These are phyloP conservation scores for Penicillium sp. DNA, from an alignment of 2,329 filamentous ascomycete species.

Conservation along the genomic window DNA sequence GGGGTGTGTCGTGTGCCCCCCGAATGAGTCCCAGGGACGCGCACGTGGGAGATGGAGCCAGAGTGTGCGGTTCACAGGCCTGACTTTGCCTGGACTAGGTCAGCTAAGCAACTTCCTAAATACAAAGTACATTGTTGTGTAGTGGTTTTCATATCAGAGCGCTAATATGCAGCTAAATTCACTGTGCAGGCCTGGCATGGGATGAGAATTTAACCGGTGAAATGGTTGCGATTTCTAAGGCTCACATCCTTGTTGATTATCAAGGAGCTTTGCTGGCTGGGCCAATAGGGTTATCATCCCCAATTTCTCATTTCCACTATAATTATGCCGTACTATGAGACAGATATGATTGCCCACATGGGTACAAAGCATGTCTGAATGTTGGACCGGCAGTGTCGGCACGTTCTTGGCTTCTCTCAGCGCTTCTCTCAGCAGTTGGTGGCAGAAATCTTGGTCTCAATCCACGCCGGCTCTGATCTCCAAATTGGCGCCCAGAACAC, in stretches of 20 bases:
- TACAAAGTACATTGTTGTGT: too few species aligned
- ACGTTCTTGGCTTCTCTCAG: neutral
- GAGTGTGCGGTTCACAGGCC: neutral
- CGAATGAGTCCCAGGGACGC: slow-evolving; percentile 11
- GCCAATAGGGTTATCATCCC: neutral
- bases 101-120: neutral
- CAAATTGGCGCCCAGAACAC: too few species aligned
- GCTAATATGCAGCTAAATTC: neutral
- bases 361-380: neutral
- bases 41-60: slow-evolving; percentile 1
- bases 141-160: neutral
- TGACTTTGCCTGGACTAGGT: neutral
- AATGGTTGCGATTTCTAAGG: slow-evolving; percentile 13
- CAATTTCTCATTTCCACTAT: slow-evolving; percentile 1
- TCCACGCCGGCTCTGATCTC: neutral
- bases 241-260: slow-evolving; percentile 11
- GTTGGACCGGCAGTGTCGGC: neutral
- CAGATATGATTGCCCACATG: neutral
- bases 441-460: neutral
- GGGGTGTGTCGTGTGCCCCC: slow-evolving; percentile 9
- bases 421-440: neutral
- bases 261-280: neutral
- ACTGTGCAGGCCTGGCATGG: slow-evolving; percentile 9
- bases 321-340: neutral
- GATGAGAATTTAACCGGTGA: slow-evolving; percentile 13